Percentiles rank a stretch among this genome's conserved stretches.
Conservation (phyloP, 495 filamentous ascomycete genomes). For the Aspergillus kassunensis region DNA sequence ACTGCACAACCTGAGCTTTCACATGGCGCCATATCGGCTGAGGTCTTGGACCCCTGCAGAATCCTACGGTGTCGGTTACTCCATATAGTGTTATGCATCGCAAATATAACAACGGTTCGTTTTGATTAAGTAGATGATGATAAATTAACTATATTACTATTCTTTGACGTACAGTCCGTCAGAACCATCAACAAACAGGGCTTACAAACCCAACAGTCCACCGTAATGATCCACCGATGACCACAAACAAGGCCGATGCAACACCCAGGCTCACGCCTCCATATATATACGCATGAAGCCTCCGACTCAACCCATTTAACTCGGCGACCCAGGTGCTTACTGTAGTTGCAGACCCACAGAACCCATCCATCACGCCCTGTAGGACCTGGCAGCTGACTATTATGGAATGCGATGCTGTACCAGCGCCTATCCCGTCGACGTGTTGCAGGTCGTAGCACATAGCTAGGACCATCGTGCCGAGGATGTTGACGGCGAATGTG, state of each 20-base stretch:
- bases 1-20: too few species aligned
- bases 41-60: too few species aligned
- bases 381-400: constrained; percentile 71
- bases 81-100: too few species aligned
- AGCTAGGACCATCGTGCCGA: constrained; percentile 62
- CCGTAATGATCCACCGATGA: constrained; percentile 73
- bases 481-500: constrained; percentile 80
- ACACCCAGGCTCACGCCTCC: constrained; percentile 60
- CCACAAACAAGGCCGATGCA: constrained; percentile 62
- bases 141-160: too few species aligned
- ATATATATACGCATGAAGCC: constrained; percentile 72
- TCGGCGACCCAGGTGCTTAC: constrained; percentile 91
- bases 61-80: too few species aligned
- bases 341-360: constrained; percentile 86
- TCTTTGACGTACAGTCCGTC: too few species aligned
- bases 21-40: too few species aligned
- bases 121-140: too few species aligned
- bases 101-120: too few species aligned
- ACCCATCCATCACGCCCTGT: constrained; percentile 83
- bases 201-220: constrained; percentile 66
- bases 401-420: neutral
- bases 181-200: constrained; percentile 41
- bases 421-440: constrained; percentile 28
- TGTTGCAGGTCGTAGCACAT: constrained; percentile 75
- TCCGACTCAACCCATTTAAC: constrained; percentile 57